Evolutionary conservation across 441 rosid species (phyloP), one percentile per base, ranked within the genome.

Genomic region (Erysimum cheiri): DNA sequence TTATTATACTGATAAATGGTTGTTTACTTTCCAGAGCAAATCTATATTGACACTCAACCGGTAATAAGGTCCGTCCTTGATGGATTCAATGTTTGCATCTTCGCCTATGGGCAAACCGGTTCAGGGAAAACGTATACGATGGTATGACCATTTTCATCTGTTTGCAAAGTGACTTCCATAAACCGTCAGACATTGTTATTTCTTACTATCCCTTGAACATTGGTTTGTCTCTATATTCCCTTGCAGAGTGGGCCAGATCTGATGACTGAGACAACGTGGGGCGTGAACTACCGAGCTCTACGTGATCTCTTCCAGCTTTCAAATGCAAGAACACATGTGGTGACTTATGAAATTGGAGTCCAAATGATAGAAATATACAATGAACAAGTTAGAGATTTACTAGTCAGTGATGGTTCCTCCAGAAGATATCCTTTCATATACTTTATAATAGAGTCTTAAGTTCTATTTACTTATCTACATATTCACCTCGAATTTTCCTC

Each of bases 81-180:
- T 66, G 98, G 98, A 54, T 93, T 74, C 71, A 93, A 93, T 77
- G 98, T 89, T 46, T 93, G 98, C 77, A 91, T 93, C 63, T 93
- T 93, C 26, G 98, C 98, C n/a, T 93, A 93, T 78, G 98, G 98
- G 57, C 98, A 93, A 85, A 93, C 97, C 15, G 98, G 98, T 72
- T 93, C 98, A 4, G 98, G 98, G 70, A 93, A 93, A 78, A 93
- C 98, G 35, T 90, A 86, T 74, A 93, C 98, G 13, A 93, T 93
- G 98, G 98, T 93, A 88, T 66, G 54, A 14, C 49, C 49, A 29
- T 58, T 39, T 63, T 29, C 50, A 56, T 64, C 3, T 29, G 59
- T 39, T 60, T 50, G 11, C 19, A 64, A 0, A 46, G 44, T 24
- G 31, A 35, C 50, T 55, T 22, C 15, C 24, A 33, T 37, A 19